Percentiles rank a stretch among this genome's conserved stretches.
Evolutionary conservation across 129 eudicot genomes (phyloP).

Genomic region (Smallanthus sonchifolius): DNA sequence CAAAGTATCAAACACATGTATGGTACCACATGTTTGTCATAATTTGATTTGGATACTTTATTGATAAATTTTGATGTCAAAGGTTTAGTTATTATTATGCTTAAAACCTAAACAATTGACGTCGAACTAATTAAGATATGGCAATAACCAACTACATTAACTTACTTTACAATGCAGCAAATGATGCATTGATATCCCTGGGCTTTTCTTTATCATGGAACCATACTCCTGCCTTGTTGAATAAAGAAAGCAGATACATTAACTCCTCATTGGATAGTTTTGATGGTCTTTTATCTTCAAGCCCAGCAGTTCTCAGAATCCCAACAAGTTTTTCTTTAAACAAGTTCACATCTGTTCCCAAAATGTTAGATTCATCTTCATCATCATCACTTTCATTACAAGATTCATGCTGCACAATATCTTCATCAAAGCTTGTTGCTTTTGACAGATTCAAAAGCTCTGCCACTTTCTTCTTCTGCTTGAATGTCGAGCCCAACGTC

Average conservation of each 20-base stretch:
- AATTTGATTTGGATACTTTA: no score
- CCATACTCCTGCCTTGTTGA: slow-evolving; percentile 63
- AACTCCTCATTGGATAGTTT: slow-evolving; percentile 72
- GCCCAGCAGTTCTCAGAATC: slow-evolving; percentile 56
- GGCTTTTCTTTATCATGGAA: slow-evolving; percentile 53
- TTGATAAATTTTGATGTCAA: no score
- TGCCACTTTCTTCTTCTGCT: slow-evolving; percentile 72
- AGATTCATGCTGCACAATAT: neutral
- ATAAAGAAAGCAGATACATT: slow-evolving; percentile 48
- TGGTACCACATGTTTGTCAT: no score
- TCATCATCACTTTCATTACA: slow-evolving; percentile 23
- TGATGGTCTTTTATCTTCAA: slow-evolving; percentile 86
- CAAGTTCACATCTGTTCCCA: slow-evolving; percentile 21
- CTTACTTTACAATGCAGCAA: slow-evolving; percentile 27
- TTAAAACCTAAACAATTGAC: neutral
- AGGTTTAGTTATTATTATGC: neutral
- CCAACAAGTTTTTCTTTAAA: slow-evolving; percentile 59
- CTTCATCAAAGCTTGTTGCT: slow-evolving; percentile 4
- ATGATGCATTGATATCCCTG: slow-evolving; percentile 39
- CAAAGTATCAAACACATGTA: no score
- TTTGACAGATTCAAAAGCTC: slow-evolving; percentile 62
- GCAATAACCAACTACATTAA: neutral
- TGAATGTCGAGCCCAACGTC: slow-evolving; percentile 85
- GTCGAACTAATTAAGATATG: neutral
- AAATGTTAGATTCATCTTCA: slow-evolving; percentile 14